These are phyloP conservation scores for Nigrograna mackinnonii DNA, from an alignment of 2,329 filamentous ascomycete species.

Conservation along the genomic window DNA sequence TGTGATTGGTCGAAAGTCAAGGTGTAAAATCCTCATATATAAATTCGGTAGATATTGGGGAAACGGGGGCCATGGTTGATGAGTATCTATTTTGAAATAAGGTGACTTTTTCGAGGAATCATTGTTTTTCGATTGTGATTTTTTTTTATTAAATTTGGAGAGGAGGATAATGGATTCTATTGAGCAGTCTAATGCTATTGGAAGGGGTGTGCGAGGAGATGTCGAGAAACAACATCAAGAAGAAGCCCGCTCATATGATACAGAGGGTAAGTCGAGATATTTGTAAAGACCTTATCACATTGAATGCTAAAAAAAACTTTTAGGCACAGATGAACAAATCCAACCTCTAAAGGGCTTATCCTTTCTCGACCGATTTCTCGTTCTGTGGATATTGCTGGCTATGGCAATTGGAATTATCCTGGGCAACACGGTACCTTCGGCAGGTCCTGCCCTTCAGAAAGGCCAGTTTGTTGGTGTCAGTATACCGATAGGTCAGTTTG, in stretches of 20 bases:
- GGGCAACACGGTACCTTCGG: constrained; percentile 72
- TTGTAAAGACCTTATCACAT: neutral
- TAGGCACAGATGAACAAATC: constrained; percentile 6
- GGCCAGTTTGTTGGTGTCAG: constrained; percentile 75
- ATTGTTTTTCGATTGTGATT: neutral
- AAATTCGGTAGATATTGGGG: no score
- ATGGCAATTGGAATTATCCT: constrained; percentile 77
- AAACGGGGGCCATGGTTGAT: neutral
- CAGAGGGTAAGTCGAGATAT: constrained; percentile 4
- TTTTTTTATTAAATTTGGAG: neutral
- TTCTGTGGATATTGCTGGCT: constrained; percentile 72
- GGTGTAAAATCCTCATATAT: neutral
- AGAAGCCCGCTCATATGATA: neutral
- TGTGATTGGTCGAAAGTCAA: constrained; percentile 6
- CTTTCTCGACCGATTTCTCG: constrained; percentile 50
- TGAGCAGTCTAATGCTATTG: constrained; percentile 3
- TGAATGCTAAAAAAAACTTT: constrained; percentile 1
- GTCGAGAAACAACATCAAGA: constrained; percentile 6
- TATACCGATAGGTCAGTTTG: constrained; percentile 62
- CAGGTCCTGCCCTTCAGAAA: constrained; percentile 65
- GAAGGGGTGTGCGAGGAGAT: constrained; percentile 1
- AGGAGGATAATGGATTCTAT: constrained; percentile 9
- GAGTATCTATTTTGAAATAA: neutral
- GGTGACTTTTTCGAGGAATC: neutral
- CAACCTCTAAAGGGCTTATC: constrained; percentile 44